A percentile compares a stretch with the other conserved stretches of the same genome.
Evolutionary conservation across 139 green algal genomes (phyloP).

Genomic region (Tetratostichococcus sp.): DNA sequence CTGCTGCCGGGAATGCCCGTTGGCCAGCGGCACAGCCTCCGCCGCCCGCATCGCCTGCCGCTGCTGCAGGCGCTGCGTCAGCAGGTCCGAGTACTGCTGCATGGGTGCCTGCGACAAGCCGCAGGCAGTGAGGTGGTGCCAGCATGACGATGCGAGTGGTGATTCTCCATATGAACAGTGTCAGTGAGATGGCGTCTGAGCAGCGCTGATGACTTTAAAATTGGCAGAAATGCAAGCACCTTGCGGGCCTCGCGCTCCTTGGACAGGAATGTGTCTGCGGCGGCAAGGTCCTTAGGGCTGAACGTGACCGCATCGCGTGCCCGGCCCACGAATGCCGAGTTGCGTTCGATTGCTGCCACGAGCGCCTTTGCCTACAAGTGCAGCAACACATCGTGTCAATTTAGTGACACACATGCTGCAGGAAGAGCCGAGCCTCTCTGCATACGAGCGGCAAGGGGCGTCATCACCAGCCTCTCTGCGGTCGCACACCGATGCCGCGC

Average conservation of each 20-base stretch:
- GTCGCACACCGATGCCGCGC: no score
- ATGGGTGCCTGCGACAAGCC: conserved; percentile 42
- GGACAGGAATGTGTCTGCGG: conserved; percentile 46
- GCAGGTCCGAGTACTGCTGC: conserved; percentile 37
- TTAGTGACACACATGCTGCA: no score
- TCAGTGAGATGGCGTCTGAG: no score
- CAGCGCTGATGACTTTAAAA: not conserved
- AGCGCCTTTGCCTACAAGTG: conserved; percentile 31
- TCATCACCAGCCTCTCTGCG: no score
- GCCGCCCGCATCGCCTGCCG: conserved; percentile 33
- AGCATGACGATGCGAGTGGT: no score
- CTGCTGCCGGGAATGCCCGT: not conserved
- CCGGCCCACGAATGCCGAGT: conserved; percentile 52
- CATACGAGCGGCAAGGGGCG: no score
- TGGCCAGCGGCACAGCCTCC: conserved; percentile 20
- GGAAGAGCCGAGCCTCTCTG: no score
- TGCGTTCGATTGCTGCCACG: conserved; percentile 57
- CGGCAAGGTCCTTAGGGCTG: conserved; percentile 63
- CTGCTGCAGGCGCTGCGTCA: conserved; percentile 42
- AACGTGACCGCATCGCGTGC: conserved; percentile 66
- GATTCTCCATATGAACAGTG: no score
- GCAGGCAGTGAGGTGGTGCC: not conserved
- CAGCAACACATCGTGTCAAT: not conserved
- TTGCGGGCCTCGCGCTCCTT: conserved; percentile 31
- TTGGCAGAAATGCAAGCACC: no score